Evolutionary conservation across 1,284 basidiomycete species (phyloP).

Genomic region (Trametes versicolor): DNA sequence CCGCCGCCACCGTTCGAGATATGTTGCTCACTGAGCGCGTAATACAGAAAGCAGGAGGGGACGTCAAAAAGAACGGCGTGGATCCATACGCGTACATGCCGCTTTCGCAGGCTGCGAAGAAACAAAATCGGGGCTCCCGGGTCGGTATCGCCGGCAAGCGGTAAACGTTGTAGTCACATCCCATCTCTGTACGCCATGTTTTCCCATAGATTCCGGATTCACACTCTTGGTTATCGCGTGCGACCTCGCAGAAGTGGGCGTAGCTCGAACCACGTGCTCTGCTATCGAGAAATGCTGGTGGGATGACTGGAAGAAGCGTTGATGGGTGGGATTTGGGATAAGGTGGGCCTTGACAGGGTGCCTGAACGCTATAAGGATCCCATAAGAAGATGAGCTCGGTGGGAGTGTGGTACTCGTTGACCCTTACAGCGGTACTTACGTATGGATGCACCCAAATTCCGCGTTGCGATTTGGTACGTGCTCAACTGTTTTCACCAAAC

Average conservation of each 20-base stretch:
- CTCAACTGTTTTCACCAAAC: neutral
- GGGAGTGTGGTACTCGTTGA: neutral
- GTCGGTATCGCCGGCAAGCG: slow-evolving; percentile 48
- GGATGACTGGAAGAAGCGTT: neutral
- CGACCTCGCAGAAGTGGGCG: neutral
- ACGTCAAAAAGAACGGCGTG: slow-evolving; percentile 86
- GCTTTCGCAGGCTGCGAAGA: slow-evolving; percentile 84
- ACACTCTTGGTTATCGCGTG: slow-evolving; percentile 20
- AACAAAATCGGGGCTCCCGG: slow-evolving; percentile 47
- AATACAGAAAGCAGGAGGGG: slow-evolving; percentile 89
- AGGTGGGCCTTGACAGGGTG: neutral
- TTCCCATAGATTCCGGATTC: slow-evolving; percentile 26
- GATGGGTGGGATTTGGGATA: neutral
- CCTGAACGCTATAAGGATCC: neutral
- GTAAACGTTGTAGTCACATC: slow-evolving; percentile 30
- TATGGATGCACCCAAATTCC: slow-evolving; percentile 31
- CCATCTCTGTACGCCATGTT: slow-evolving; percentile 25
- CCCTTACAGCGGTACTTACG: neutral
- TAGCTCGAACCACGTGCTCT: neutral
- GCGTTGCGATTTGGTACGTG: slow-evolving; percentile 43
- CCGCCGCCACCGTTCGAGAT: slow-evolving; percentile 4
- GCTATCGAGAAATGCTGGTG: neutral
- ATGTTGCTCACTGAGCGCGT: slow-evolving; percentile 11
- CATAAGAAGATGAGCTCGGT: slow-evolving; percentile 1
- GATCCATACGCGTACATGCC: slow-evolving; percentile 96